Conservation (phyloP, 495 filamentous ascomycete genomes). For the Penicillium chermesinum region DNA sequence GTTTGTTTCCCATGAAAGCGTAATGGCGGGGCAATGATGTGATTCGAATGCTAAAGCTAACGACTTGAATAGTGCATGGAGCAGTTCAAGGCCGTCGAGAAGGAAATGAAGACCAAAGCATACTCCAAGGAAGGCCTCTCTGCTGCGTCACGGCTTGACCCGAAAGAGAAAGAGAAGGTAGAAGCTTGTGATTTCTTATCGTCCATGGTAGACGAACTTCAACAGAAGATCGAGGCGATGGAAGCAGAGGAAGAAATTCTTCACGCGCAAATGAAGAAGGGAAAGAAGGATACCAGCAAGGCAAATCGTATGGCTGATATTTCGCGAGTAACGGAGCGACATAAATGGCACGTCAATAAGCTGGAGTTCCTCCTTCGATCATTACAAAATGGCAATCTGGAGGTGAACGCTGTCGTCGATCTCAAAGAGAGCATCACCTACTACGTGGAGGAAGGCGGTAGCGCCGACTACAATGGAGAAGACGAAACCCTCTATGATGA, state of each 20-base stretch:
- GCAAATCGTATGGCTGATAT: conserved; percentile 84
- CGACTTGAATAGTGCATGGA: conserved; percentile 83
- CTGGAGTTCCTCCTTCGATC: conserved; percentile 86
- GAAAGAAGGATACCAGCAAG: conserved; percentile 77
- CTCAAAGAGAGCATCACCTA: conserved; percentile 89
- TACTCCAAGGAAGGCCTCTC: conserved; percentile 97
- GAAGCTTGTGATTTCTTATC: conserved; percentile 81
- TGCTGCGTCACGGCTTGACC: conserved; percentile 86
- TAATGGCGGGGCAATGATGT: neutral
- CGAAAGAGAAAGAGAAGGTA: conserved; percentile 86
- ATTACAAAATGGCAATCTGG: conserved; percentile 87
- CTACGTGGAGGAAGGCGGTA: conserved; percentile 87
- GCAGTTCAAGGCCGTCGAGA: conserved; percentile 99
- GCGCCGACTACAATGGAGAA: conserved; percentile 75
- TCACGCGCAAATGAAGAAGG: conserved; percentile 87
- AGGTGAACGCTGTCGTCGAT: conserved; percentile 75
- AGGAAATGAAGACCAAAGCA: conserved; percentile 99
- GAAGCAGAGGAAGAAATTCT: conserved; percentile 88
- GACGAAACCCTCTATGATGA: conserved; percentile 97
- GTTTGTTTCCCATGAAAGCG: conserved; percentile 35
- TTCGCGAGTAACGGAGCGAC: conserved; percentile 75
- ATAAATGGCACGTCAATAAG: conserved; percentile 94
- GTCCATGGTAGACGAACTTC: conserved; percentile 85
- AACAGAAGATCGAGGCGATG: conserved; percentile 83
- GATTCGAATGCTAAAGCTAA: conserved; percentile 1